Evolutionary conservation across 2,329 filamentous ascomycete species (phyloP), one percentile per base, ranked within the genome.

Genomic region (Graphilbum ipis-grandicollis): DNA sequence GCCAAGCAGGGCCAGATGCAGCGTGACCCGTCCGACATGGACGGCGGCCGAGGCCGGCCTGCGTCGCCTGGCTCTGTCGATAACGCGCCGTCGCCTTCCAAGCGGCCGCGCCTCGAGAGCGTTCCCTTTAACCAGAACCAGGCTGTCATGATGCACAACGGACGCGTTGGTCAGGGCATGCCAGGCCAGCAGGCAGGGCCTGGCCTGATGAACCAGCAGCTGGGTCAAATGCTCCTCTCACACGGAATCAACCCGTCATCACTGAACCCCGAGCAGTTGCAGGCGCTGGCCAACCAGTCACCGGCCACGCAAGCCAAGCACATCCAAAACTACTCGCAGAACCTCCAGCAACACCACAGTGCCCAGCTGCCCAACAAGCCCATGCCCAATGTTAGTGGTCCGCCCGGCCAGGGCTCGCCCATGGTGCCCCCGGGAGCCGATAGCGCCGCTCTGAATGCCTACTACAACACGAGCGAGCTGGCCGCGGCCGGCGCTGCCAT

Each of bases 51-150:
- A 41, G 75, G 78, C 44, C 74, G 85, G 41, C 78, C 84, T 21
- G 75, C 78, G 40, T 93, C 88, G 25, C 88, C 88, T 8, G 75
- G 76, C 35, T 78, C 79, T 28, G 77, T 75, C 38, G 86, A 94
- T 37, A 90, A 90, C 50, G 85, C 83, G 19, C 84, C 85, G 5
- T 96, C 88, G 23, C 88, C 88, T 2, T 88, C 81, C 44, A 96
- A 96, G 63, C 73, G 86, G 50, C 82, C 77, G 40, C 80, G 86
- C 39, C 70, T 93, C 42, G 82, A 86, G 45, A 75, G 78, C 50
- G 71, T 67, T 25, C 67, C 68, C 9, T 84, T 83, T 57, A 82
- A 82, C 52, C 75, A 76, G 43, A 76, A 75, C 51, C 79, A 77
- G 48, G 60, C 60, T 39, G 65, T 59, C 43, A 79, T 86, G 69